These are phyloP conservation scores for Coprinopsis strossmayeri DNA, from an alignment of 768 basidiomycete species.

Conservation along the genomic window DNA sequence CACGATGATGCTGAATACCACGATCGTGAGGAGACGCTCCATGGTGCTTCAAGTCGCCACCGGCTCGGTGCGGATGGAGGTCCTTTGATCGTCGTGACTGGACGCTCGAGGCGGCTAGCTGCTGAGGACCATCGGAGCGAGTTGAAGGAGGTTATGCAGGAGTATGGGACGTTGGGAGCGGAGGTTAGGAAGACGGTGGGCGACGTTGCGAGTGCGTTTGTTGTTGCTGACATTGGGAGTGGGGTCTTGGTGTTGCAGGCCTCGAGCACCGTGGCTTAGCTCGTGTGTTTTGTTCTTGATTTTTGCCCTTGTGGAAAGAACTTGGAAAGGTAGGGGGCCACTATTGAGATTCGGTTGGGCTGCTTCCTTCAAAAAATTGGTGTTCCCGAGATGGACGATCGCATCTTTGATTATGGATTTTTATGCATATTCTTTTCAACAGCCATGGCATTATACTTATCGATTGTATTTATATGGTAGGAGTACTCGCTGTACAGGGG, in stretches of 20 bases:
- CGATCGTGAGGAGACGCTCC: not conserved
- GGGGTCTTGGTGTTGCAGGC: conserved; percentile 70
- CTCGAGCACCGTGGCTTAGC: no score
- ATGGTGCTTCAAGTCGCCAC: not conserved
- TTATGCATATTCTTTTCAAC: no score
- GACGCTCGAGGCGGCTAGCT: conserved; percentile 70
- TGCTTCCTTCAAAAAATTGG: no score
- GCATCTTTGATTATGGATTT: no score
- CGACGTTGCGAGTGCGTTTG: conserved; percentile 74
- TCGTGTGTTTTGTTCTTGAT: no score
- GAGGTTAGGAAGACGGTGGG: conserved; percentile 83
- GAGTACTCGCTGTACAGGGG: no score
- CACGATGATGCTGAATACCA: not conserved
- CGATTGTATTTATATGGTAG: no score
- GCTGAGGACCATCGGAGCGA: conserved; percentile 54
- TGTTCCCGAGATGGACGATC: no score
- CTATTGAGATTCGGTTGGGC: no score
- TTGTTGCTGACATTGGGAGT: conserved; percentile 50
- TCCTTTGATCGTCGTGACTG: conserved; percentile 54
- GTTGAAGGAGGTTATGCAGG: conserved; percentile 54
- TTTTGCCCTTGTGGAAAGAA: no score
- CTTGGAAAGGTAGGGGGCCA: no score
- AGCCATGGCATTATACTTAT: no score
- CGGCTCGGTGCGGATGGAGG: not conserved
- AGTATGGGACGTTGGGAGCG: conserved; percentile 44